Evolutionary conservation across 192 early-diverging fungal genomes (phyloP), one percentile per base, ranked within the genome.

Genomic region (Backusella australiensis): DNA sequence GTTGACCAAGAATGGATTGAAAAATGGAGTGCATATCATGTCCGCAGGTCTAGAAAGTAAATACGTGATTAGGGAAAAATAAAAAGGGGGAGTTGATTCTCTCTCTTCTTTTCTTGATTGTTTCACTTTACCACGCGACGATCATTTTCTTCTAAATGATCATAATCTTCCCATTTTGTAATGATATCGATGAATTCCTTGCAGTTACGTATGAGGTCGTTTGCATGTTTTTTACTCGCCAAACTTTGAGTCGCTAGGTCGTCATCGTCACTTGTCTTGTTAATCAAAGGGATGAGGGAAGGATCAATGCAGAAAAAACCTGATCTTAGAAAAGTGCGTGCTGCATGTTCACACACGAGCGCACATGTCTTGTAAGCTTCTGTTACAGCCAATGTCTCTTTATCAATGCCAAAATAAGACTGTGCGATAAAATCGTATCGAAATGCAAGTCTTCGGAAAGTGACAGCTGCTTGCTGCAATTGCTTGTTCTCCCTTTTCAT

Each of bases 301-400:
- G 77, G 77, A 34, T 78, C 77, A 32, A 78, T 69, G 29, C 77
- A 78, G 36, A 73, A 73, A 41, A 78, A 78, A n/a, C 32, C 21
- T 59, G 56, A 32, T 52, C 32, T 26, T 19, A 75, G 2, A 70
- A 71, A 41, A 36, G 67, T 65, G 29, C 75, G 75, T 1, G 75
- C 66, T 49, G 73, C 67, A 71, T 79, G 67, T 19, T 73, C 78
- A 75, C 71, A 79, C 6, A 72, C 49, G 26, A 79, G n/a, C 3
- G 78, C 67, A 44, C 67, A 71, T 34, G 74, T 63, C 35, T 79
- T 74, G 17, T 75, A 79, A 21, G 68, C 67, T 17, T 79, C 73
- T 49, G 74, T 70, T 4, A 79, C 29, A 17, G 65, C 39, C 15
- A 63, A 26, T 21, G 71, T 59, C 34, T 75, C 73, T 59, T 49